These are phyloP conservation scores for Scolecobasidium constrictum DNA, from an alignment of 2,329 filamentous ascomycete species.

Conservation along the genomic window DNA sequence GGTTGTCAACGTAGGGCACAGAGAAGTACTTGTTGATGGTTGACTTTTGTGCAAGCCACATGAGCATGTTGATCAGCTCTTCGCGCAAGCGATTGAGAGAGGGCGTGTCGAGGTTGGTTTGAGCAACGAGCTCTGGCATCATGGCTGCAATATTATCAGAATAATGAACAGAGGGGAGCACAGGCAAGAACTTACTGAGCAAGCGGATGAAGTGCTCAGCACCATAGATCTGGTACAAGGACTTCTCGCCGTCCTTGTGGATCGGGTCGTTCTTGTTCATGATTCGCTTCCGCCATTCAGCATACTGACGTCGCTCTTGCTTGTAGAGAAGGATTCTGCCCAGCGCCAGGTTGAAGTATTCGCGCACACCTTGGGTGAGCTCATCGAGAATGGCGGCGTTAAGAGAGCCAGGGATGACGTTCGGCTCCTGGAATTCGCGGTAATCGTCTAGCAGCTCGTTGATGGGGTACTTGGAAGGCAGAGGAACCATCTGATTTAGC, in stretches of 20 bases:
- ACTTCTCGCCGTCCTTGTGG: constrained; percentile 57
- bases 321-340: constrained; percentile 86
- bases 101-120: constrained; percentile 96
- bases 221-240: constrained; percentile 73
- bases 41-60: constrained; percentile 61
- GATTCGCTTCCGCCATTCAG: constrained; percentile 63
- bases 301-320: constrained; percentile 84
- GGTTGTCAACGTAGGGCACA: constrained; percentile 45
- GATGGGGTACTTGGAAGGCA: constrained; percentile 69
- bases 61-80: constrained; percentile 75
- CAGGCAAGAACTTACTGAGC: constrained; percentile 52
- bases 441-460: constrained; percentile 74
- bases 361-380: constrained; percentile 71
- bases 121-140: constrained; percentile 84
- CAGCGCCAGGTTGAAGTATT: constrained; percentile 89
- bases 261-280: constrained; percentile 36
- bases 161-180: constrained; percentile 3
- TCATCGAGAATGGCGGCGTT: constrained; percentile 84
- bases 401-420: constrained; percentile 53
- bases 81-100: constrained; percentile 81
- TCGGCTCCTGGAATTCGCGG: constrained; percentile 54
- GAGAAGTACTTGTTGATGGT: constrained; percentile 70
- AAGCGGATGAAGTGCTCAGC: constrained; percentile 84
- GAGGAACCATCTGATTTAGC: constrained; percentile 75
- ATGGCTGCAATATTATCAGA: constrained; percentile 48